These are phyloP conservation scores for Leccinum ponderosum DNA, from an alignment of 1,284 basidiomycete genomes.

Conservation along the genomic window DNA sequence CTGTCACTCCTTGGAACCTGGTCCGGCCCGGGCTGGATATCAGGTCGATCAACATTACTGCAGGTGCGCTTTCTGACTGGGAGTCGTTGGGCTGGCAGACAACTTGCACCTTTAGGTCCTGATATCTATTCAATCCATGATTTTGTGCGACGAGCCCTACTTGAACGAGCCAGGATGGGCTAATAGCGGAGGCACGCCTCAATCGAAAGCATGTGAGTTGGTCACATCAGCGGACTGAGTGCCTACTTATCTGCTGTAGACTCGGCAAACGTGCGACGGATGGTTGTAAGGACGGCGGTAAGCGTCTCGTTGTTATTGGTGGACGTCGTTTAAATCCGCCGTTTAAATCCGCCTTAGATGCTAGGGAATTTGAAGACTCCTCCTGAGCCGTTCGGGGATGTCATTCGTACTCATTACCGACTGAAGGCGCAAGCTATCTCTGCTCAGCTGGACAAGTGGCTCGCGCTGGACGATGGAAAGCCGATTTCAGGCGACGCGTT, in stretches of 20 bases:
- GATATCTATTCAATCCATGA: slow-evolving; percentile 94
- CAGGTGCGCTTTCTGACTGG: slow-evolving; percentile 49
- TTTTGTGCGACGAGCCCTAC: slow-evolving; percentile 87
- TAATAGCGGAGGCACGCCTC: slow-evolving; percentile 63
- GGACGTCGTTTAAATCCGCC: slow-evolving; percentile 7
- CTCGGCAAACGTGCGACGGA: slow-evolving; percentile 83
- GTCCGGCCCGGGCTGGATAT: slow-evolving; percentile 87
- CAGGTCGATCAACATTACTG: slow-evolving; percentile 82
- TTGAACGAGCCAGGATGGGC: slow-evolving; percentile 91
- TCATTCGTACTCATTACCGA: slow-evolving; percentile 88
- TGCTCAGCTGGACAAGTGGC: slow-evolving; percentile 80
- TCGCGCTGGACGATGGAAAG: slow-evolving; percentile 69
- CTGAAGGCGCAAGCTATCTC: slow-evolving; percentile 73
- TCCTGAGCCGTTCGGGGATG: slow-evolving; percentile 78
- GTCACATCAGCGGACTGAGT: neutral
- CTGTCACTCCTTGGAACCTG: slow-evolving; percentile 89
- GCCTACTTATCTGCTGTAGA: slow-evolving; percentile 44
- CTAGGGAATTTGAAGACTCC: slow-evolving; percentile 80
- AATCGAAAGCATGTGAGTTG: slow-evolving; percentile 69
- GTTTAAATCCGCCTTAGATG: slow-evolving; percentile 54
- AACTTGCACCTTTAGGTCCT: slow-evolving; percentile 56
- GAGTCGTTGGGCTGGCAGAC: slow-evolving; percentile 1
- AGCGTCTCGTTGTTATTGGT: slow-evolving; percentile 21
- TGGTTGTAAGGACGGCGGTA: slow-evolving; percentile 87
- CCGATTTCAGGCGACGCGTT: slow-evolving; percentile 56